Percentiles rank a stretch among this genome's conserved stretches.
These are phyloP conservation scores for Yarrowia phangngaensis DNA, from an alignment of 805 yeast species.

Conservation along the genomic window DNA sequence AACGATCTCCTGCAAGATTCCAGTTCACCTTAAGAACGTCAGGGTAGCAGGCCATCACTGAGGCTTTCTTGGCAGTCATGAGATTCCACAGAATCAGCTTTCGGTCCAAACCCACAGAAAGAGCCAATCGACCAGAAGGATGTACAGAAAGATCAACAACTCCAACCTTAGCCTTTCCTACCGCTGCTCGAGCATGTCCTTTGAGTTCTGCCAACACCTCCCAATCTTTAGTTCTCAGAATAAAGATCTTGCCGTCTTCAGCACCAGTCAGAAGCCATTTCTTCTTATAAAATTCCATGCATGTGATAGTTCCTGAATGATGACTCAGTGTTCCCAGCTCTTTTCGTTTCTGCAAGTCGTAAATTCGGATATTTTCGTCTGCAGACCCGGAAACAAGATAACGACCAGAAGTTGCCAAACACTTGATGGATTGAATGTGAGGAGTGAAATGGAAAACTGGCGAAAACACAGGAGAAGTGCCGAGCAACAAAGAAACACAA, in stretches of 20 bases:
- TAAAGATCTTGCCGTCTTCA: constrained; percentile 81
- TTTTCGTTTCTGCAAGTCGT: constrained; percentile 88
- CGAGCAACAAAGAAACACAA: constrained; percentile 70
- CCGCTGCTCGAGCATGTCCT: constrained; percentile 53
- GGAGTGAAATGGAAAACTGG: constrained; percentile 96
- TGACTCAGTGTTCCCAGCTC: constrained; percentile 87
- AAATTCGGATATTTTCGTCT: constrained; percentile 91
- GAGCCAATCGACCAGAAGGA: constrained; percentile 83
- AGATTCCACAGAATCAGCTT: constrained; percentile 89
- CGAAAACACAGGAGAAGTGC: constrained; percentile 54
- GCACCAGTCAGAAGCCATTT: constrained; percentile 90
- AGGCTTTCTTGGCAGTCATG: constrained; percentile 95
- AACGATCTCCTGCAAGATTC: constrained; percentile 63
- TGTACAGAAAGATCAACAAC: constrained; percentile 85
- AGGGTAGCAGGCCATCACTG: constrained; percentile 53
- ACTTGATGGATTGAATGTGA: constrained; percentile 80
- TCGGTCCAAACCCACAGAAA: constrained; percentile 81
- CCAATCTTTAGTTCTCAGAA: constrained; percentile 98
- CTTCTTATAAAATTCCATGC: constrained; percentile 53
- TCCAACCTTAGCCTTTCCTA: constrained; percentile 46
- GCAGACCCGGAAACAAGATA: constrained; percentile 91
- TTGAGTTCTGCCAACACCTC: constrained; percentile 81
- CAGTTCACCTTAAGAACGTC: constrained; percentile 45
- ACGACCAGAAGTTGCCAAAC: constrained; percentile 76
- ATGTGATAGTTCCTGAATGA: constrained; percentile 84